These are phyloP conservation scores for Phanerochaete carnosa DNA, from an alignment of 768 basidiomycete genomes.

Conservation along the genomic window DNA sequence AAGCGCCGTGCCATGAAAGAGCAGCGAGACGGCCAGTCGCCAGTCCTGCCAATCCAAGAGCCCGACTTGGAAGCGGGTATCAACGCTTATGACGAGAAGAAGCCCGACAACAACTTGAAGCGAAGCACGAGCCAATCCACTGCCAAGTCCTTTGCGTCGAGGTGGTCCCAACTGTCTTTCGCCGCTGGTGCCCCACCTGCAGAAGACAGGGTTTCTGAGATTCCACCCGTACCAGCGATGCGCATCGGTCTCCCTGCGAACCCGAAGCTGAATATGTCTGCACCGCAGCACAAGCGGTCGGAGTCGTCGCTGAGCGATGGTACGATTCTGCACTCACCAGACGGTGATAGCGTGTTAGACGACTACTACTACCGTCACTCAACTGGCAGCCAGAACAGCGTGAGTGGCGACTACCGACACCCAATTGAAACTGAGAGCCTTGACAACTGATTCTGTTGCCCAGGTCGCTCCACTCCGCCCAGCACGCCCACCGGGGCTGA, in stretches of 20 bases:
- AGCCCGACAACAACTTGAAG: neutral
- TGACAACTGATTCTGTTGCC: slow-evolving; percentile 3
- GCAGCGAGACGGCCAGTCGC: neutral
- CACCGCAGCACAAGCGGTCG: neutral
- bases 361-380: slow-evolving; percentile 13
- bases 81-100: neutral
- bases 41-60: slow-evolving; percentile 10
- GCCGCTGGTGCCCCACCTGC: neutral
- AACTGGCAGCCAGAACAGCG: slow-evolving; percentile 1
- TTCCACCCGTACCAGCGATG: neutral
- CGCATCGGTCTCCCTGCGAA: neutral
- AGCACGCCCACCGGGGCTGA: slow-evolving; percentile 6
- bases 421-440: neutral
- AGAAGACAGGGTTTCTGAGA: neutral
- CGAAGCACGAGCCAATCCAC: slow-evolving; percentile 6
- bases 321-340: neutral
- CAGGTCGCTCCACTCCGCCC: slow-evolving; percentile 12
- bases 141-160: slow-evolving; percentile 4
- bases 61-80: slow-evolving; percentile 11
- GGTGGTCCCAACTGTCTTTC: slow-evolving; percentile 12
- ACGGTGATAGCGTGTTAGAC: slow-evolving; percentile 4
- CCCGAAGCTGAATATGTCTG: neutral
- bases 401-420: slow-evolving; percentile 6
- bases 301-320: neutral
- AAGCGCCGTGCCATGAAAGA: neutral